Base-by-base conservation (phyloP, 2,329 filamentous ascomycete species). In the Calonectria hawksworthii region DNA sequence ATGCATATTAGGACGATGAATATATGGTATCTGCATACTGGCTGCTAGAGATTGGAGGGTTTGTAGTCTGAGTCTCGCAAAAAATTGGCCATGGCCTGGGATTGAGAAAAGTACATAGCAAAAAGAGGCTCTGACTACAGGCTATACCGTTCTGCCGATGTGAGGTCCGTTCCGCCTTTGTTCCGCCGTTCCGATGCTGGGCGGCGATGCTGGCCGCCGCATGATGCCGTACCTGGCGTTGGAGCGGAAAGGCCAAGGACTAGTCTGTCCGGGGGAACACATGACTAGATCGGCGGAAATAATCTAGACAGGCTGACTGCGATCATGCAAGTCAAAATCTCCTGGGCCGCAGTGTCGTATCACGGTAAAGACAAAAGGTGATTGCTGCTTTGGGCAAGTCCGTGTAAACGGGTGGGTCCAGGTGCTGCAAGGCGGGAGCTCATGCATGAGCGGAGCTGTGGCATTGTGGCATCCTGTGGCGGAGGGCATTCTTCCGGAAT, bases 401-500 rank as follows among this genome's bases (percentile, higher is more conserved):
- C 81, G 81, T 75, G 70, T 70, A 67, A 50, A 54, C 61, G 72
- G 74, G 75, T 76, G 76, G 74, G 47, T 64, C 34, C 72, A 66
- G 47, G 41, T 68, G 74, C 76, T 80, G 79, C 80, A 80, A 68
- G 71, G 79, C 78, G 79, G 79, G 73, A 78, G 74, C 68, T 65
- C 74, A 56, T 74, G 78, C 75, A 79, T 77, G 75, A 76, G 76
- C 76, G 75, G 78, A 70, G 68, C 68, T 72, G 71, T 73, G 68
- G 59, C 73, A 76, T 74, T 73, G 71, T 73, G 68, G 56, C 73
- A 76, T 73, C 67, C 67, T 75, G 80, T 79, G 77, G 79, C 80
- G 80, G 80, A 81, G 77, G 69, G 77, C 80, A 81, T 80, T 74
- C 72, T 82, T 82, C 80, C 80, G 80, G 78, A 76, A 80, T 80